These are phyloP conservation scores for Lolium rigidum DNA, from an alignment of 176 grass and related monocot species.

Conservation along the genomic window DNA sequence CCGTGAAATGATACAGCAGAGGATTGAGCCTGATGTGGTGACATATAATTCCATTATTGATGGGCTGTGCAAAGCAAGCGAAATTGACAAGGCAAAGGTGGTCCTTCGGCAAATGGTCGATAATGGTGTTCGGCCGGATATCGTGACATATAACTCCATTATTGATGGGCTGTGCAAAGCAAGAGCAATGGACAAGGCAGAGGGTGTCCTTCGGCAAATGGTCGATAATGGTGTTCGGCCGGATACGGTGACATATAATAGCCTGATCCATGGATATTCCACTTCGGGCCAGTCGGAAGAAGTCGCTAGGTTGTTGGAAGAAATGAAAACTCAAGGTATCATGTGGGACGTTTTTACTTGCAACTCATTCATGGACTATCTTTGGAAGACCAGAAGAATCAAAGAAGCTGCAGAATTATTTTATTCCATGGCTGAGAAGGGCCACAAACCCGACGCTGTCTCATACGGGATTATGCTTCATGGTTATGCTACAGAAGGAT, in stretches of 20 bases:
- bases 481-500: not conserved
- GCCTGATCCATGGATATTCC: slow-evolving; percentile 32
- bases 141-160: not conserved
- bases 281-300: not conserved
- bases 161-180: not conserved
- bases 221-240: not conserved
- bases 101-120: not conserved
- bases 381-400: slow-evolving; percentile 31
- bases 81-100: not conserved
- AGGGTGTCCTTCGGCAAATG: not conserved
- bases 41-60: too few relatives aligned
- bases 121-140: not conserved
- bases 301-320: slow-evolving; percentile 1
- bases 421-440: not conserved
- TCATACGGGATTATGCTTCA: not conserved
- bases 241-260: not conserved
- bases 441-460: not conserved
- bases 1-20: not conserved
- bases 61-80: too few relatives aligned
- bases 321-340: slow-evolving; percentile 40
- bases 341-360: not conserved
- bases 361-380: not conserved
- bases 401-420: not conserved
- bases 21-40: not conserved
- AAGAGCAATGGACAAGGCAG: not conserved